A percentile compares a stretch with the other conserved stretches of the same genome.
Conservation (phyloP, 768 basidiomycete species). For the Auricularia auricula-judae region DNA sequence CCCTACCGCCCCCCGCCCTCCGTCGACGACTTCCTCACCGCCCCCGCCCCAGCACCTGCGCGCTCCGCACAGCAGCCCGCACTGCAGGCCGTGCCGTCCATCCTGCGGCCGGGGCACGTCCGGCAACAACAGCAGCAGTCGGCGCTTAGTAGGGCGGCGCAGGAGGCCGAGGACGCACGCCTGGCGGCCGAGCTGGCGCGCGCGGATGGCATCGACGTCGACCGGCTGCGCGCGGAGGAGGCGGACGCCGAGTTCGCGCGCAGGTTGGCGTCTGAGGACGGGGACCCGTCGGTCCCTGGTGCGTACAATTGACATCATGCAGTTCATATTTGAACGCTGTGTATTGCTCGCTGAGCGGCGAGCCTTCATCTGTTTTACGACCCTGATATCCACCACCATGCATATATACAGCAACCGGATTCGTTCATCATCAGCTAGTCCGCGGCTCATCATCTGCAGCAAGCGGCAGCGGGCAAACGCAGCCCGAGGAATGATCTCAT, state of each 20-base stretch:
- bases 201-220: constrained; percentile 9
- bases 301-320: background rate
- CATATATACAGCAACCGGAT: too few relatives aligned
- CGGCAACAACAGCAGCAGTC: background rate
- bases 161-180: constrained; percentile 7
- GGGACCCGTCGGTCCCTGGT: constrained; percentile 8
- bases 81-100: constrained; percentile 6
- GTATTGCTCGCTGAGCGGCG: too few relatives aligned
- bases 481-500: too few relatives aligned
- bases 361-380: too few relatives aligned
- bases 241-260: constrained; percentile 9
- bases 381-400: too few relatives aligned
- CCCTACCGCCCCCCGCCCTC: background rate
- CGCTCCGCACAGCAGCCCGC: background rate
- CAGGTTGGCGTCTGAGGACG: constrained; percentile 5
- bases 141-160: background rate
- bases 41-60: background rate
- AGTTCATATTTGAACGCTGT: background rate
- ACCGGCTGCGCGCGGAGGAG: constrained; percentile 6
- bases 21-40: constrained; percentile 5
- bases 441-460: too few relatives aligned
- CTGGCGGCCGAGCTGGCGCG: constrained; percentile 6
- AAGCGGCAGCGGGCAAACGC: too few relatives aligned
- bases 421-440: too few relatives aligned
- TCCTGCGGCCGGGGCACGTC: constrained; percentile 5